phyloP scores from a whole-genome alignment of 352 stramenopile species.

The Phytophthora podocarpi region DNA sequence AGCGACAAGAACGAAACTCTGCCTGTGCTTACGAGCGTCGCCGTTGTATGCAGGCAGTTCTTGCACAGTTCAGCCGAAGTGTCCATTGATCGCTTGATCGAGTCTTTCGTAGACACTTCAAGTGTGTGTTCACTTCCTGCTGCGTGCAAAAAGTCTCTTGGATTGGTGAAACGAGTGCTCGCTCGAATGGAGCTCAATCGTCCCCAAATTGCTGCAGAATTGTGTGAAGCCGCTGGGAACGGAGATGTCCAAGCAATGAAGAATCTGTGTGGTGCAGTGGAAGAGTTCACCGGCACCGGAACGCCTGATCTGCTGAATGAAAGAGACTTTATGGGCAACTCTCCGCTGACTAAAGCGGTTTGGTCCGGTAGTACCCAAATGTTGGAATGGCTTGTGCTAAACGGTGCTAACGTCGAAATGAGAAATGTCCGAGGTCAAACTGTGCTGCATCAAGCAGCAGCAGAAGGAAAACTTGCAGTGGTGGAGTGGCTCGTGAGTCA shows the following conservation, averaged over 20 bases:
- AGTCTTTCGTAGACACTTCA: background rate
- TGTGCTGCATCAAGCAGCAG: conserved; percentile 2
- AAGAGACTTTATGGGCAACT: background rate
- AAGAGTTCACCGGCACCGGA: background rate
- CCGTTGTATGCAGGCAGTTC: background rate
- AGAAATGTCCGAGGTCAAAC: background rate
- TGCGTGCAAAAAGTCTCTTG: background rate
- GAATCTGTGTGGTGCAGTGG: background rate
- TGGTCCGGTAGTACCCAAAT: background rate
- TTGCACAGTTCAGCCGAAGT: background rate
- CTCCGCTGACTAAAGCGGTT: background rate
- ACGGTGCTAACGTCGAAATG: background rate
- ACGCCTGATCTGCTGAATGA: background rate
- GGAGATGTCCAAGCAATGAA: background rate
- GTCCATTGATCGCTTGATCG: background rate
- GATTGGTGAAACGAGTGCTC: background rate
- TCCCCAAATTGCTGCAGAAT: background rate
- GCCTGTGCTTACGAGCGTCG: background rate
- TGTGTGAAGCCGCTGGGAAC: background rate
- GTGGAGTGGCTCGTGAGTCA: conserved; percentile 1
- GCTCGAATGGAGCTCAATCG: background rate
- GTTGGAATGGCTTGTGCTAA: background rate
- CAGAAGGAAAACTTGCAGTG: background rate
- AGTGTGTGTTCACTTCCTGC: background rate
- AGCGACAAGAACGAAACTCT: background rate